Base-by-base conservation (phyloP, 2,329 filamentous ascomycete genomes). In the Tolypocladium album region DNA sequence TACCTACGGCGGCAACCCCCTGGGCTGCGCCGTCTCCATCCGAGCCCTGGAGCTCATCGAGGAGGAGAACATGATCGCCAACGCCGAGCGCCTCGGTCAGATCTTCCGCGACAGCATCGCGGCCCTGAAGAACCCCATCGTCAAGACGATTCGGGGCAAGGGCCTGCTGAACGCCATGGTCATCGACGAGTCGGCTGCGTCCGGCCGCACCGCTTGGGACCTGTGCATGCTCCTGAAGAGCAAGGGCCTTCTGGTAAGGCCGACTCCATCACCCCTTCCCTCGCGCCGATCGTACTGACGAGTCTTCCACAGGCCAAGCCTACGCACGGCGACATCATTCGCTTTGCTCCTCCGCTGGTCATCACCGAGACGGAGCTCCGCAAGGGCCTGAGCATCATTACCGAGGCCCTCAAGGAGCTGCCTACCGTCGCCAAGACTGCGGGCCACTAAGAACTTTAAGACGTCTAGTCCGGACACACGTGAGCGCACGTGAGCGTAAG, bases 261-360 rank as follows among this genome's bases (percentile, higher is more conserved):
- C 79, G 50, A 7, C 20, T 13, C 36, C 24, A 27, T 20, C 1
- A 13, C 11, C 24, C 8, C 20, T 22, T 15, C 5, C 36, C 9
- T 34, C 34, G 27, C 17, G 2, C 5, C 3, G 27, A 50, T 40
- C 11, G 12, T 36, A 45, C 42, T 58, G 13, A 42, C 40, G 31
- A 20, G 22, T 38, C 13, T 15, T 11, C 12, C 42, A 43, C 72
- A 96, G 91, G 94, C 94, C 69, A 99, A 99, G 83, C 94, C 94
- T 38, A 99, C 94, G 8, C 94, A 99, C 75, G 88, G 96, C 71
- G 97, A 97, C 76, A 97, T 99, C 74, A 99, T 99, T 72, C 89
- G 94, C 61, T 88, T 99, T 63, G 94, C 94, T n/a, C 94, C 94
- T 55, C 94, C 94, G 24, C 80, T 99, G 59, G 92, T 99, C 65